These are phyloP conservation scores for Xerocomellus chrysenteron DNA, from an alignment of 768 basidiomycete species.

Conservation along the genomic window DNA sequence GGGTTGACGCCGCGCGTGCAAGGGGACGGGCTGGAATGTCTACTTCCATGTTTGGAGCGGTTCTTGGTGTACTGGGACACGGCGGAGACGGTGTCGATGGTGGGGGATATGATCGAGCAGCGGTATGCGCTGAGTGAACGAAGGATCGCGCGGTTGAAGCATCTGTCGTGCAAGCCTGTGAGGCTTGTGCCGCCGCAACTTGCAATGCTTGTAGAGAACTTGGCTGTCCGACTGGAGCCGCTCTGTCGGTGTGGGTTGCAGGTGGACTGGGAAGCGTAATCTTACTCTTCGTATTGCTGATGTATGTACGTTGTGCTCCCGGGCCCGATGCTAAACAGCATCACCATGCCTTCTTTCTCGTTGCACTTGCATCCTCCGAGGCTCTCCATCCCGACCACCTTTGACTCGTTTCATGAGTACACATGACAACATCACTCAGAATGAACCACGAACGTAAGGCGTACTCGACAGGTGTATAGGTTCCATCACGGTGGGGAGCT, in stretches of 20 bases:
- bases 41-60: constrained; percentile 20
- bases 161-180: constrained; percentile 25
- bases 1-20: constrained; percentile 21
- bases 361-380: too few relatives aligned
- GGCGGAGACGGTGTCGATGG: constrained; percentile 23
- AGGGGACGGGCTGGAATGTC: constrained; percentile 10
- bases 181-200: constrained; percentile 17
- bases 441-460: too few relatives aligned
- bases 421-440: too few relatives aligned
- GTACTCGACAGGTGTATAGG: too few relatives aligned
- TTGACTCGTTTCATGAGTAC: too few relatives aligned
- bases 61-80: constrained; percentile 26
- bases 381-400: too few relatives aligned
- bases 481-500: too few relatives aligned
- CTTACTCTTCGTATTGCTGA: constrained; percentile 16
- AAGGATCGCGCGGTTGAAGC: constrained; percentile 11
- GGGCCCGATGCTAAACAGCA: too few relatives aligned
- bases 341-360: too few relatives aligned
- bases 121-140: constrained; percentile 15
- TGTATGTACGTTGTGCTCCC: not conserved
- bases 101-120: constrained; percentile 25
- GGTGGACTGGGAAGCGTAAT: constrained; percentile 25
- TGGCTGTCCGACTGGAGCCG: constrained; percentile 19
- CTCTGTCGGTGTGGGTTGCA: constrained; percentile 17
- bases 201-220: constrained; percentile 15